Percentiles rank a stretch among this genome's conserved stretches.
phyloP scores from a whole-genome alignment of 805 yeast species.

The Candida berthetii region DNA sequence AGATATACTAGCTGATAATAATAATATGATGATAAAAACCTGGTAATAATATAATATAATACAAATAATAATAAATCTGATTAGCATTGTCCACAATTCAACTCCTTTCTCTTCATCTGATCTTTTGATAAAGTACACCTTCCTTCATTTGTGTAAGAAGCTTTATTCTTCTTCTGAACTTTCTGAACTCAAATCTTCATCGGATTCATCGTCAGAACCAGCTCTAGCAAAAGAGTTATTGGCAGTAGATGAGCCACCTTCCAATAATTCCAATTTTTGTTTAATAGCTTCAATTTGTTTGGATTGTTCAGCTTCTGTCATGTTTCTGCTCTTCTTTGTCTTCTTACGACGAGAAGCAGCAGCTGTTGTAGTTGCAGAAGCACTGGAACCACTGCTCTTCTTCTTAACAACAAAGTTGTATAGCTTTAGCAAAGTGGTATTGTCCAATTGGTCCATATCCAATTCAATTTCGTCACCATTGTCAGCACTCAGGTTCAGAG shows the following conservation, averaged over 20 bases:
- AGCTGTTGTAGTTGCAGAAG: slow-evolving; percentile 5
- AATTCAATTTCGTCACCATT: slow-evolving; percentile 92
- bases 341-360: slow-evolving; percentile 13
- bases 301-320: slow-evolving; percentile 60
- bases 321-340: slow-evolving; percentile 47
- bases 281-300: slow-evolving; percentile 66
- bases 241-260: slow-evolving; percentile 25
- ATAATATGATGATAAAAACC: too few species aligned
- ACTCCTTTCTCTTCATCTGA: too few species aligned
- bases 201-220: slow-evolving; percentile 34
- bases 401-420: slow-evolving; percentile 74
- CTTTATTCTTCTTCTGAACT: slow-evolving; percentile 69
- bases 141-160: too few species aligned
- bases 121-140: too few species aligned
- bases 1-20: too few species aligned
- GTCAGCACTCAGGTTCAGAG: slow-evolving; percentile 48
- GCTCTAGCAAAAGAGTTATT: slow-evolving; percentile 26
- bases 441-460: slow-evolving; percentile 90
- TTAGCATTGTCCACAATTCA: too few species aligned
- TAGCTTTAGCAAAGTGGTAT: slow-evolving; percentile 71
- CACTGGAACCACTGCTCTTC: slow-evolving; percentile 7
- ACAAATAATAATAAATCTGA: too few species aligned
- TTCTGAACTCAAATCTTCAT: slow-evolving; percentile 56
- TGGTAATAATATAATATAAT: too few species aligned
- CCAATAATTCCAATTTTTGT: slow-evolving; percentile 70